Conservation (phyloP, 495 filamentous ascomycete species). For the Aspergillus heteromorphus region DNA sequence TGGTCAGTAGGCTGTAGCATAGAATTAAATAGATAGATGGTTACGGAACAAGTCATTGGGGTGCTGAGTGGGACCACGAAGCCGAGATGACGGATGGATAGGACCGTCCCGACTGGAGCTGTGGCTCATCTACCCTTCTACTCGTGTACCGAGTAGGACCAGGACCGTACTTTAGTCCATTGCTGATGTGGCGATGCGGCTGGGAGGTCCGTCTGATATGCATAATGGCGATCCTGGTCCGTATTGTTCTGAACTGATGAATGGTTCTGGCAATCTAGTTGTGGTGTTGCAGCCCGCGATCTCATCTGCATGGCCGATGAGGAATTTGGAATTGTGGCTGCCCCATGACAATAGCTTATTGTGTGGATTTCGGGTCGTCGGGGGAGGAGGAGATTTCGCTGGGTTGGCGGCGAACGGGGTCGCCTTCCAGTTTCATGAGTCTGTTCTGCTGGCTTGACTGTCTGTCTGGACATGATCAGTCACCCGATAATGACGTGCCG, state of each 20-base stretch:
- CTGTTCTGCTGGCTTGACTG: background rate
- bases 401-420: background rate
- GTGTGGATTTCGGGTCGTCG: background rate
- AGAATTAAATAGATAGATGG: no score
- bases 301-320: background rate
- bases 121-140: background rate
- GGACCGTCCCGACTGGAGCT: background rate
- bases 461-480: background rate
- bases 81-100: background rate
- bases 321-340: background rate
- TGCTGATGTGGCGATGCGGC: background rate
- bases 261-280: no score
- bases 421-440: background rate
- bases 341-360: background rate
- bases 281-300: background rate
- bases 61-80: background rate
- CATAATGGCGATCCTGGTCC: background rate
- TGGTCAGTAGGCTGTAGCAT: background rate
- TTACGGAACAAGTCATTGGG: background rate
- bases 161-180: background rate
- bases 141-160: no score
- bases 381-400: background rate
- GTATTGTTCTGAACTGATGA: no score
- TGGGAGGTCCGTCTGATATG: background rate
- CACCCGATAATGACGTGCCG: background rate